Percentiles rank a stretch among this genome's conserved stretches.
Evolutionary conservation across 1,284 basidiomycete genomes (phyloP).

Genomic region (Rugosomyces carneus): DNA sequence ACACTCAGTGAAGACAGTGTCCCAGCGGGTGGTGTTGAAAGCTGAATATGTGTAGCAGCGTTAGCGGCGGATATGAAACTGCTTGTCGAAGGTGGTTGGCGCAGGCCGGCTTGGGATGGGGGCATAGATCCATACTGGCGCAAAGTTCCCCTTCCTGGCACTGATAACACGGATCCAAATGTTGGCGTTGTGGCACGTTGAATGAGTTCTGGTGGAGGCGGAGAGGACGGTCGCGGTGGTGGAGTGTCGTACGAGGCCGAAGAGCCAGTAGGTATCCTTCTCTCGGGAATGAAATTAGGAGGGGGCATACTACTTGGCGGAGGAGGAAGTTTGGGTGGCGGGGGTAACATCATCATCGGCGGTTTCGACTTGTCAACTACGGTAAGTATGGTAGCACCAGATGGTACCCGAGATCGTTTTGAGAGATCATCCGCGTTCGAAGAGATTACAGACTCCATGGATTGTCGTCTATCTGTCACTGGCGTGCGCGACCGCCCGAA

Average conservation of each 20-base stretch:
- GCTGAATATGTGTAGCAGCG: constrained; percentile 43
- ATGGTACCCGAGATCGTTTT: constrained; percentile 51
- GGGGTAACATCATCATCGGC: constrained; percentile 80
- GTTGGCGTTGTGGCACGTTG: constrained; percentile 82
- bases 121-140: constrained; percentile 64
- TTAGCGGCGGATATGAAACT: constrained; percentile 74
- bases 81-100: constrained; percentile 72
- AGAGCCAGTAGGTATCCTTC: constrained; percentile 47
- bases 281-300: constrained; percentile 69
- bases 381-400: constrained; percentile 28
- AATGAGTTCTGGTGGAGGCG: constrained; percentile 83
- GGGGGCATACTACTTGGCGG: constrained; percentile 69
- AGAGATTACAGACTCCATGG: constrained; percentile 62
- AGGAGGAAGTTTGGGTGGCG: constrained; percentile 77
- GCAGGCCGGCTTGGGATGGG: constrained; percentile 52
- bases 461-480: constrained; percentile 40
- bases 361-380: constrained; percentile 74
- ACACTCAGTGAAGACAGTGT: constrained; percentile 37
- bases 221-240: constrained; percentile 81
- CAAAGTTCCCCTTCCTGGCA: constrained; percentile 44
- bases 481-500: constrained; percentile 28
- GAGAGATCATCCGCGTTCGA: constrained; percentile 32
- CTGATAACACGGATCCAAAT: constrained; percentile 56
- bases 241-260: constrained; percentile 49
- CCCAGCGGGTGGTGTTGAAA: constrained; percentile 32